A percentile compares a stretch with the other conserved stretches of the same genome.
Conservation (phyloP, 208 protist species). For the Naegleria fowleri region DNA sequence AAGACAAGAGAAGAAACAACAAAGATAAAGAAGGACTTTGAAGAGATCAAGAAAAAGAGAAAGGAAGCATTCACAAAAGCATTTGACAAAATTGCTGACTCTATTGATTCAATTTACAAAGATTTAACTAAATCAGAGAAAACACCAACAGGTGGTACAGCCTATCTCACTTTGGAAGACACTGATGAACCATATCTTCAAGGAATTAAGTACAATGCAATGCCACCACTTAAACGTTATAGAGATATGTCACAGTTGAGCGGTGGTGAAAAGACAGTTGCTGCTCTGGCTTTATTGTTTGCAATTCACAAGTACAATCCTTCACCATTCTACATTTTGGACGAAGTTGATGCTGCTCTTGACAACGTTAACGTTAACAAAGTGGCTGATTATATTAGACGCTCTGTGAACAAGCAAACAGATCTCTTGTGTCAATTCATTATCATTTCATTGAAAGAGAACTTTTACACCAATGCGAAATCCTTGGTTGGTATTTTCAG, state of each 20-base stretch:
- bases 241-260: constrained; percentile 94
- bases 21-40: constrained; percentile 68
- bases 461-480: constrained; percentile 88
- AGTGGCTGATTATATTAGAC: constrained; percentile 83
- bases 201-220: constrained; percentile 91
- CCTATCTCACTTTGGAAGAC: constrained; percentile 89
- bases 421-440: constrained; percentile 83
- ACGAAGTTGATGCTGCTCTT: constrained; percentile 98
- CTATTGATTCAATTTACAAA: constrained; percentile 88
- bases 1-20: constrained; percentile 59
- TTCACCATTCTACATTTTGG: constrained; percentile 96
- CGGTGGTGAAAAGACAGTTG: constrained; percentile 97
- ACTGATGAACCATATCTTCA: constrained; percentile 88
- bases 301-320: constrained; percentile 88
- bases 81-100: constrained; percentile 76
- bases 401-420: constrained; percentile 35
- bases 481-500: constrained; percentile 90
- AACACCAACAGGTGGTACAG: constrained; percentile 68
- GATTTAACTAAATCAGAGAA: constrained; percentile 77
- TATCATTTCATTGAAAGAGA: constrained; percentile 95
- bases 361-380: constrained; percentile 92
- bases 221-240: constrained; percentile 93
- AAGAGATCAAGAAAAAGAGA: constrained; percentile 69
- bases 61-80: constrained; percentile 79
- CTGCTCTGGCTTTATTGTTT: constrained; percentile 95